Evolutionary conservation across 345 rosid species (phyloP), one percentile per base, ranked within the genome.

Genomic region (Moringa oleifera): DNA sequence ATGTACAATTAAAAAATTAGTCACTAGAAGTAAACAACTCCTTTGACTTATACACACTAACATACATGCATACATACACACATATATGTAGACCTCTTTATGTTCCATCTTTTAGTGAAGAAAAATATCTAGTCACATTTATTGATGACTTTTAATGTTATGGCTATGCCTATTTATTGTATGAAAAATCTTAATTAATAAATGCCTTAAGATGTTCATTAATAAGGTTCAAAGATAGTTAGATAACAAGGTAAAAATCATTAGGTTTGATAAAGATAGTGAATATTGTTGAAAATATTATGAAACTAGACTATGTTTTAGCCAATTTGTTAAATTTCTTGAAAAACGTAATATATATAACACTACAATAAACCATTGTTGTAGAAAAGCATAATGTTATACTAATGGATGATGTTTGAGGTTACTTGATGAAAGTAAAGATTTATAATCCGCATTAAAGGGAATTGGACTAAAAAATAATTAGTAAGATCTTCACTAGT

Each of bases 121-220:
- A n/a, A n/a, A n/a, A n/a, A n/a, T n/a, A n/a, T n/a, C n/a, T n/a
- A n/a, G n/a, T 71, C 25, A 66, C 63, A 0, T 55, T 71, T 56
- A 71, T 65, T 19, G 58, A 66, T 61, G 23, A 49, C 24, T 66
- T 66, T 71, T 71, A 51, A n/a, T 10, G 20, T 54, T 66, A 66
- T 50, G 25, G 50, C 8, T 65, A 71, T 2, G 41, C 33, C 49
- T 71, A 65, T 52, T 21, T 71, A 16, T 18, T 59, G 20, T 31
- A 0, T n/a, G n/a, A n/a, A n/a, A n/a, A n/a, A n/a, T n/a, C n/a
- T n/a, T n/a, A n/a, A n/a, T n/a, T n/a, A n/a, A 3, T 59, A 1
- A 11, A 71, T 41, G 46, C 25, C 55, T 45, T 70, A 5, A 70
- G 56, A 50, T 52, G 13, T 64, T 36, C 23, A 25, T 52, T 10